Evolutionary conservation across 441 rosid species (phyloP).

Genomic region (Populus hybrid): DNA sequence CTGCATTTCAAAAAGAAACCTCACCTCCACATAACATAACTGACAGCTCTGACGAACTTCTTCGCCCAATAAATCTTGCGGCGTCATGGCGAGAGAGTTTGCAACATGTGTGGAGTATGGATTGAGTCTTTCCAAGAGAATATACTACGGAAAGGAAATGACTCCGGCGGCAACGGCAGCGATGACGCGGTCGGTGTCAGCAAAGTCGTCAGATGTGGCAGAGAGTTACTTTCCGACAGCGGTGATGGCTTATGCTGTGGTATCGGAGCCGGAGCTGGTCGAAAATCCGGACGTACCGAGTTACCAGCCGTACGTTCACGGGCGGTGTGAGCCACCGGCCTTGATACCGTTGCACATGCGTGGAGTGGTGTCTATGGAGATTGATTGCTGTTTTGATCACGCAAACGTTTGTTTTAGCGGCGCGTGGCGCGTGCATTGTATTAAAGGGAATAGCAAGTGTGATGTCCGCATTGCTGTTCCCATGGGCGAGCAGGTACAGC

Average conservation of each 20-base stretch:
- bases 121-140: slow-evolving; percentile 54
- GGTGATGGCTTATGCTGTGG: slow-evolving; percentile 68
- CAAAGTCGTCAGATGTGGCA: slow-evolving; percentile 12
- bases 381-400: slow-evolving; percentile 62
- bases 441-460: slow-evolving; percentile 54
- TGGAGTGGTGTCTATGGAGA: slow-evolving; percentile 50
- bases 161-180: slow-evolving; percentile 30
- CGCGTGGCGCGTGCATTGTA: slow-evolving; percentile 84
- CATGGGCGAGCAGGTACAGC: slow-evolving; percentile 71
- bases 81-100: slow-evolving; percentile 49
- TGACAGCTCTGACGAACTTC: not conserved
- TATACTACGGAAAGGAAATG: slow-evolving; percentile 73
- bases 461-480: slow-evolving; percentile 81
- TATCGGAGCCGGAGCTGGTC: slow-evolving; percentile 62
- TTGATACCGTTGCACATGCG: slow-evolving; percentile 85
- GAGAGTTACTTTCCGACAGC: slow-evolving; percentile 61
- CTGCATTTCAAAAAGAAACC: not conserved
- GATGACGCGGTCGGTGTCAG: slow-evolving; percentile 39
- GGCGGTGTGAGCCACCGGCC: slow-evolving; percentile 85
- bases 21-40: not conserved
- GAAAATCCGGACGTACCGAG: slow-evolving; percentile 97
- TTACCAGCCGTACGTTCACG: slow-evolving; percentile 95
- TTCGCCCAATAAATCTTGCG: not conserved
- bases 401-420: slow-evolving; percentile 52
- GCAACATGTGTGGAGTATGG: slow-evolving; percentile 57